Base-by-base conservation (phyloP, 306 rosid species). In the Vigna angularis region DNA sequence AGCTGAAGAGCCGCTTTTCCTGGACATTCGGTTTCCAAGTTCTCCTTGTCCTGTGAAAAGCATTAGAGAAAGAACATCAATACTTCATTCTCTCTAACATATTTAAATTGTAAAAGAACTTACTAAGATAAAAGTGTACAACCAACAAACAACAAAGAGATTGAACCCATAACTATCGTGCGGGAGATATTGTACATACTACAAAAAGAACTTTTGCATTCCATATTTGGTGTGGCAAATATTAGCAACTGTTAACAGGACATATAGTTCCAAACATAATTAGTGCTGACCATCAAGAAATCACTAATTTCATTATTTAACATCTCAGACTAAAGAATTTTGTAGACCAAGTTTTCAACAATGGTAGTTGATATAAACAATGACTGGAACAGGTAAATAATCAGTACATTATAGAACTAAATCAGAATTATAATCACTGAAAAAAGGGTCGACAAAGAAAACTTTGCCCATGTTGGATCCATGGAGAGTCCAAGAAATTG, bases 11-110 rank as follows among this genome's bases (percentile, higher is more conserved):
- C 72, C 98, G 87, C 86, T 95, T 95, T 62, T 83, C 93, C 86
- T 95, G 98, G 66, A 92, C 92, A 81, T 95, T 95, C 6, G 98
- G 98, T 77, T 95, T 95, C 98, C 98, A 95, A 42, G 59, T 49
- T 88, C 98, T 92, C 86, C 86, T 91, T 36, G 96, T 53, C 89
- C 98, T 92, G 47, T 83, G 72, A 82, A 57, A 72, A 65, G 6
- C 82, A 85, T 53, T 11, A 77, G 73, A 83, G 28, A 78, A 30
- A 79, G 52, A 79, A 81, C 48, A 76, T 75, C 65, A 80, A 59
- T 67, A 63, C 34, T 40, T 45, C 40, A 45, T 65, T 53, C 61
- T 34, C 5, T 42, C 63, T 1, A 34, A 64, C 58, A 57, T 64
- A 16, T 14, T 22, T 17, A 22, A 40, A 79, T 12, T 18, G 34